Evolutionary conservation across 2,329 filamentous ascomycete genomes (phyloP).

Genomic region (Aureobasidium sp.): DNA sequence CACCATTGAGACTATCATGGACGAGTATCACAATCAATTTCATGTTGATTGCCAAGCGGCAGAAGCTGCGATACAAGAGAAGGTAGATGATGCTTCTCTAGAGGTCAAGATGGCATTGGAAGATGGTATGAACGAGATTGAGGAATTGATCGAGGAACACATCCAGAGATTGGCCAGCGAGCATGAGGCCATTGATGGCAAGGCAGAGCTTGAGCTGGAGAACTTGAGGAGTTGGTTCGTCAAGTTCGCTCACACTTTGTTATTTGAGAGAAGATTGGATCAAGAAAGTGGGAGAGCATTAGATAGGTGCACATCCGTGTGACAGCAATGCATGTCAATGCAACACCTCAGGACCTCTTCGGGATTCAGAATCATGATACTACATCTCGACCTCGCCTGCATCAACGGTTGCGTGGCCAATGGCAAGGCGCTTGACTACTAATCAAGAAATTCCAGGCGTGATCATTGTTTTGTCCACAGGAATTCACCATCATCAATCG

Average conservation of each 20-base stretch:
- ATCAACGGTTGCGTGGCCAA: constrained; percentile 39
- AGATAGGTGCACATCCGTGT: constrained; percentile 1
- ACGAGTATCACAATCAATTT: neutral
- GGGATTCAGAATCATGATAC: too few species aligned
- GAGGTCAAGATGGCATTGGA: constrained; percentile 4
- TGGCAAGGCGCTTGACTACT: constrained; percentile 54
- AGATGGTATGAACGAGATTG: neutral
- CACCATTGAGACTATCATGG: constrained; percentile 1
- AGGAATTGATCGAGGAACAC: neutral
- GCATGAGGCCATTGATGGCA: neutral
- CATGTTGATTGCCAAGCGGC: neutral
- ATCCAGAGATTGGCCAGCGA: neutral
- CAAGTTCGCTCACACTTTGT: neutral
- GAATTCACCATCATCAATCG: neutral
- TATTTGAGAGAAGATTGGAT: neutral
- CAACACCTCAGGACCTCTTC: neutral
- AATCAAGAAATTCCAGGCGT: constrained; percentile 23
- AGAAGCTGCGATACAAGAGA: neutral
- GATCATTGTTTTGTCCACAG: constrained; percentile 16
- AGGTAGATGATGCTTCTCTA: constrained; percentile 1
- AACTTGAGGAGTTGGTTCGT: constrained; percentile 1
- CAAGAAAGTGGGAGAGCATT: neutral
- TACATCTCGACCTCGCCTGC: neutral
- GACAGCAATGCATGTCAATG: neutral
- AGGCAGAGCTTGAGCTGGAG: neutral